Percentiles rank a stretch among this genome's conserved stretches.
Evolutionary conservation across 352 stramenopile species (phyloP).

Genomic region (Achlya hypogyna): DNA sequence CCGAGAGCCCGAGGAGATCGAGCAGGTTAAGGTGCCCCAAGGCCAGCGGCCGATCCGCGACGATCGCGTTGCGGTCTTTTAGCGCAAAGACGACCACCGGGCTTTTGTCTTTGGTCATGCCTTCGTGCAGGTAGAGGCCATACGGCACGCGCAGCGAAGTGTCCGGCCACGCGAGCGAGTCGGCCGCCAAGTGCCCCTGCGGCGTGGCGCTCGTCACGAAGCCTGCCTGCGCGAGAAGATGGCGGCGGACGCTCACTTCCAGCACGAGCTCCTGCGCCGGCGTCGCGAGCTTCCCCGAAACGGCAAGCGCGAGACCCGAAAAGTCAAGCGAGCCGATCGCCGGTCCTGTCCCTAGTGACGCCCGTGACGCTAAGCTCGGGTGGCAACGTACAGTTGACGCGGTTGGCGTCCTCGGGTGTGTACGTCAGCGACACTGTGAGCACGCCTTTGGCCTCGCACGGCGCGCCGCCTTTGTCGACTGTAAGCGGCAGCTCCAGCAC

Average conservation of each 20-base stretch:
- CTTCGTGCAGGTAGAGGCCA: not conserved
- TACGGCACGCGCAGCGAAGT: not conserved
- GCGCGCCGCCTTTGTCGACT: not conserved
- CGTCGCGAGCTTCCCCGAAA: not conserved
- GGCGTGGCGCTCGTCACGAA: not conserved
- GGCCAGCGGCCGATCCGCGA: constrained; percentile 30
- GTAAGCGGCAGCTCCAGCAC: not conserved
- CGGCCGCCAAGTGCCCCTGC: not conserved
- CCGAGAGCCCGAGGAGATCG: not conserved
- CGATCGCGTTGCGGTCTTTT: constrained; percentile 43
- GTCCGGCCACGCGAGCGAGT: not conserved
- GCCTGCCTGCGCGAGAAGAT: not conserved
- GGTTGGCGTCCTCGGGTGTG: constrained; percentile 14
- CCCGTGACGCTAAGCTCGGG: not conserved
- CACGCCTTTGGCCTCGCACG: not conserved
- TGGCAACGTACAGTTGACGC: not conserved
- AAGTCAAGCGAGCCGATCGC: not conserved
- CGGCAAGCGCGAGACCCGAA: not conserved
- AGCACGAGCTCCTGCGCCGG: not conserved
- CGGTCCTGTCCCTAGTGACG: constrained; percentile 8
- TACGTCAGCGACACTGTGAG: constrained; percentile 8
- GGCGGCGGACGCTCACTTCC: constrained; percentile 2
- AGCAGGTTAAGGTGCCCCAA: constrained; percentile 19
- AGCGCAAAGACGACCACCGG: constrained; percentile 24
- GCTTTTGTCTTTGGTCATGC: constrained; percentile 15